Evolutionary conservation across 108 stramenopile genomes (phyloP).

Genomic region (Cyclostephanos tholiformis): DNA sequence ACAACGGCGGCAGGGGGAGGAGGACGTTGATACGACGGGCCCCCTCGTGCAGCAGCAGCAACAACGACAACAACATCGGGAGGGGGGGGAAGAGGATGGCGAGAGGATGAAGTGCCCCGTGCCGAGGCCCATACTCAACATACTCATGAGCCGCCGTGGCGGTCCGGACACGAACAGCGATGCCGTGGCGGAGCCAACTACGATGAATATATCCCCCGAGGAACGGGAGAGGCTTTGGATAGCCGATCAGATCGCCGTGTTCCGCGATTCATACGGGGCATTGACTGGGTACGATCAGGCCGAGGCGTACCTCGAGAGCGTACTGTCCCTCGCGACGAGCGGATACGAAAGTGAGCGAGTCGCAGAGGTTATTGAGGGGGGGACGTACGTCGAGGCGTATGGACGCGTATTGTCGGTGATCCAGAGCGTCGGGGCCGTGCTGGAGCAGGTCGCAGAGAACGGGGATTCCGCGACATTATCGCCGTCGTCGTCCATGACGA

Average conservation of each 20-base stretch:
- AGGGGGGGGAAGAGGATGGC: slow-evolving; percentile 19
- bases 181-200: slow-evolving; percentile 13
- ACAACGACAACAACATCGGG: neutral
- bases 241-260: slow-evolving; percentile 64
- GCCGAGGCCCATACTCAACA: slow-evolving; percentile 82
- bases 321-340: slow-evolving; percentile 76
- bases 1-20: slow-evolving; percentile 38
- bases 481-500: slow-evolving; percentile 17
- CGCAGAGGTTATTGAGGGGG: slow-evolving; percentile 61
- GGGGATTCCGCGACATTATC: neutral
- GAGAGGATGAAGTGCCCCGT: slow-evolving; percentile 81
- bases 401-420: slow-evolving; percentile 69
- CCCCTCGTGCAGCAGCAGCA: neutral
- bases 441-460: slow-evolving; percentile 46
- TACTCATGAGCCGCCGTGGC: slow-evolving; percentile 59
- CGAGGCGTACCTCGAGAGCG: slow-evolving; percentile 80
- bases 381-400: slow-evolving; percentile 73
- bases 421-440: slow-evolving; percentile 71
- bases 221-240: slow-evolving; percentile 74
- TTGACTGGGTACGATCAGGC: slow-evolving; percentile 69
- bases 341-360: slow-evolving; percentile 79
- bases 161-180: slow-evolving; percentile 9
- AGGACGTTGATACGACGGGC: slow-evolving; percentile 4
- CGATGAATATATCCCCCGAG: slow-evolving; percentile 33
- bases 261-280: slow-evolving; percentile 63